A percentile compares a stretch with the other conserved stretches of the same genome.
These are phyloP conservation scores for Xanthoparmelia taractica DNA, from an alignment of 495 filamentous ascomycete genomes.

Conservation along the genomic window DNA sequence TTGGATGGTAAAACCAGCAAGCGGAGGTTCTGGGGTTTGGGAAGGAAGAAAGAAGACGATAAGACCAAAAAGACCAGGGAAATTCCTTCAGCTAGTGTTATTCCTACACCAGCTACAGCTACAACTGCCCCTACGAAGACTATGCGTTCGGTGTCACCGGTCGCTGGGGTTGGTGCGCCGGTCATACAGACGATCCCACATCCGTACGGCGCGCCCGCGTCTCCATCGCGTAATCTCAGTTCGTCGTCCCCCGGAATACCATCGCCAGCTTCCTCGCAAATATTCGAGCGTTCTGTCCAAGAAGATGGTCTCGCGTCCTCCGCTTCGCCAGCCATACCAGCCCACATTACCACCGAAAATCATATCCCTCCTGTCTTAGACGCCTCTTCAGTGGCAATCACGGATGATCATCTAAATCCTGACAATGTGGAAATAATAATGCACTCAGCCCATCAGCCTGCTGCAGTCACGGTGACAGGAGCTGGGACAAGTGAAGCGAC, in stretches of 20 bases:
- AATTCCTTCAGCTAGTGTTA: conserved; percentile 27
- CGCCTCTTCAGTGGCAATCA: conserved; percentile 82
- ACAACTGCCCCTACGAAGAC: conserved; percentile 14
- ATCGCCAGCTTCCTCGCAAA: conserved; percentile 68
- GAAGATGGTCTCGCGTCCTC: conserved; percentile 59
- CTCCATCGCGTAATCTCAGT: conserved; percentile 43
- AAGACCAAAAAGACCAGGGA: conserved; percentile 34
- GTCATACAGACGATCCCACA: conserved; percentile 39
- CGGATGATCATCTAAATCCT: conserved; percentile 63
- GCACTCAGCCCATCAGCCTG: conserved; percentile 72
- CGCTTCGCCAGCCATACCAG: conserved; percentile 67
- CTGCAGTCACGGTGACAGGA: conserved; percentile 53
- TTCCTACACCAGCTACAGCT: conserved; percentile 26
- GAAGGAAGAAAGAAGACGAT: conserved; percentile 56
- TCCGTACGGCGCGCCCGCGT: conserved; percentile 36
- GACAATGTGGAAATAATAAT: conserved; percentile 86
- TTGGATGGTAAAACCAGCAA: conserved; percentile 28
- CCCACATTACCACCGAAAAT: conserved; percentile 85
- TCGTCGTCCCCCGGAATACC: conserved; percentile 52
- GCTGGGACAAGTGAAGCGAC: conserved; percentile 33
- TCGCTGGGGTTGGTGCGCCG: conserved; percentile 19
- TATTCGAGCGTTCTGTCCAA: conserved; percentile 91
- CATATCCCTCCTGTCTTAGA: conserved; percentile 86
- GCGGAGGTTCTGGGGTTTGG: conserved; percentile 51
- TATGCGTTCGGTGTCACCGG: conserved; percentile 24